These are phyloP conservation scores for Sphagnurus paluster DNA, from an alignment of 1,284 basidiomycete species.

Conservation along the genomic window DNA sequence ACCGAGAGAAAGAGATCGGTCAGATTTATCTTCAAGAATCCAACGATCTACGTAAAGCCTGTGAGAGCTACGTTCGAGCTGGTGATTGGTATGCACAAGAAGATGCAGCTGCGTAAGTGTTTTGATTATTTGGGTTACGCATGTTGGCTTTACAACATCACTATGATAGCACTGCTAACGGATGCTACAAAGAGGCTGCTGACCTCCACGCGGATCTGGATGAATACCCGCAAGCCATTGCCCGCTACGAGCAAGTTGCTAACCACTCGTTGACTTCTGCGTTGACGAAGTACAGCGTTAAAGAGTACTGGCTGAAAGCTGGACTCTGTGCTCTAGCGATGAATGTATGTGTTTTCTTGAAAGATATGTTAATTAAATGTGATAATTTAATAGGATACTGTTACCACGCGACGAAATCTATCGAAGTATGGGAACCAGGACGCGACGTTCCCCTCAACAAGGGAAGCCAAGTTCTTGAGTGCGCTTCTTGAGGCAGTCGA, in stretches of 20 bases:
- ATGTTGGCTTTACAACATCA: conserved; percentile 10
- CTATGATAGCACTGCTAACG: conserved; percentile 82
- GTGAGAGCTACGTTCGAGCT: conserved; percentile 90
- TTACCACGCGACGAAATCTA: conserved; percentile 82
- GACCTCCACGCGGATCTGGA: conserved; percentile 91
- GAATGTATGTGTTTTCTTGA: conserved; percentile 50
- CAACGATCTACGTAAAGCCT: conserved; percentile 75
- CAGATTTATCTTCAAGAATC: conserved; percentile 86
- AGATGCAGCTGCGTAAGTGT: conserved; percentile 89
- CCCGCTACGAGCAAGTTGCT: conserved; percentile 90
- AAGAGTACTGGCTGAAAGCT: conserved; percentile 94
- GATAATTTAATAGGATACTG: conserved; percentile 63
- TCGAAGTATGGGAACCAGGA: conserved; percentile 77
- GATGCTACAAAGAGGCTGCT: conserved; percentile 94
- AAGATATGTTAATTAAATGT: conserved; percentile 4
- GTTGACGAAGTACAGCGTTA: conserved; percentile 97
- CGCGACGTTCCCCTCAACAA: conserved; percentile 79
- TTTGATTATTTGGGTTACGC: conserved; percentile 7
- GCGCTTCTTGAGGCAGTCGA: conserved; percentile 81
- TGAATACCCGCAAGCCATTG: conserved; percentile 84
- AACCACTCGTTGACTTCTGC: conserved; percentile 80
- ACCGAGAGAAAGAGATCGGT: conserved; percentile 96
- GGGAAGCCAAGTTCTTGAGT: conserved; percentile 87
- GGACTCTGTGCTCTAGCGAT: conserved; percentile 90
- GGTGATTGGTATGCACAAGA: conserved; percentile 99